These are phyloP conservation scores for Lactarius vividus DNA, from an alignment of 768 basidiomycete species.

Conservation along the genomic window DNA sequence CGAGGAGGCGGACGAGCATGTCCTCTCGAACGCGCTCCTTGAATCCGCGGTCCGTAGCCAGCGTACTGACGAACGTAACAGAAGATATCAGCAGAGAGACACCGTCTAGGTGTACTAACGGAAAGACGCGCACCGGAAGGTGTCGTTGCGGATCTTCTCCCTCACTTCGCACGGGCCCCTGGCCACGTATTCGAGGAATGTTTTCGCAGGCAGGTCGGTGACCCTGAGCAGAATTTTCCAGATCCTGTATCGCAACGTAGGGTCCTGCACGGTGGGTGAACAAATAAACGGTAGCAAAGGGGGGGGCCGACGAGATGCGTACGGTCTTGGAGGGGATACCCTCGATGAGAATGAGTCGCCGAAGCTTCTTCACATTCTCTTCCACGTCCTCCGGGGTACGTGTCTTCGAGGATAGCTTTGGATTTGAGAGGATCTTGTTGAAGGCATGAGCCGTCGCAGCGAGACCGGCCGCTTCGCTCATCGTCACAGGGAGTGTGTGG, in stretches of 20 bases:
- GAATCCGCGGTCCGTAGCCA: slow-evolving; percentile 97
- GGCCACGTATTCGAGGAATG: slow-evolving; percentile 73
- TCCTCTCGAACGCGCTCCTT: slow-evolving; percentile 96
- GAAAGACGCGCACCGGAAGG: slow-evolving; percentile 67
- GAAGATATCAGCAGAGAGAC: neutral
- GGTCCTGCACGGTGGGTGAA: slow-evolving; percentile 48
- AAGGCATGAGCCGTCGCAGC: slow-evolving; percentile 64
- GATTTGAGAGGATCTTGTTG: slow-evolving; percentile 73
- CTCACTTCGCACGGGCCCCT: slow-evolving; percentile 84
- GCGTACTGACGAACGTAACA: slow-evolving; percentile 50
- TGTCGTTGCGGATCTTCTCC: slow-evolving; percentile 95
- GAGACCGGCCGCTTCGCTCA: slow-evolving; percentile 15
- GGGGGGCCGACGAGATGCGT: slow-evolving; percentile 31
- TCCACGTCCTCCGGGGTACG: slow-evolving; percentile 64
- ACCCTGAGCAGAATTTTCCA: slow-evolving; percentile 94
- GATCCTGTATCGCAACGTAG: slow-evolving; percentile 82
- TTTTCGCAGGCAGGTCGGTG: slow-evolving; percentile 71
- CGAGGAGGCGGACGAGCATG: slow-evolving; percentile 92
- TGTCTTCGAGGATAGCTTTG: slow-evolving; percentile 62
- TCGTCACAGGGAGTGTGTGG: slow-evolving; percentile 10
- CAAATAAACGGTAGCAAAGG: neutral
- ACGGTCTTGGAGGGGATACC: slow-evolving; percentile 81
- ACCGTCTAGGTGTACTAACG: neutral
- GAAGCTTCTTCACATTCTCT: slow-evolving; percentile 81
- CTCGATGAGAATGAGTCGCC: slow-evolving; percentile 86